These are phyloP conservation scores for Cordyceps sp. DNA, from an alignment of 2,329 filamentous ascomycete species.

Conservation along the genomic window DNA sequence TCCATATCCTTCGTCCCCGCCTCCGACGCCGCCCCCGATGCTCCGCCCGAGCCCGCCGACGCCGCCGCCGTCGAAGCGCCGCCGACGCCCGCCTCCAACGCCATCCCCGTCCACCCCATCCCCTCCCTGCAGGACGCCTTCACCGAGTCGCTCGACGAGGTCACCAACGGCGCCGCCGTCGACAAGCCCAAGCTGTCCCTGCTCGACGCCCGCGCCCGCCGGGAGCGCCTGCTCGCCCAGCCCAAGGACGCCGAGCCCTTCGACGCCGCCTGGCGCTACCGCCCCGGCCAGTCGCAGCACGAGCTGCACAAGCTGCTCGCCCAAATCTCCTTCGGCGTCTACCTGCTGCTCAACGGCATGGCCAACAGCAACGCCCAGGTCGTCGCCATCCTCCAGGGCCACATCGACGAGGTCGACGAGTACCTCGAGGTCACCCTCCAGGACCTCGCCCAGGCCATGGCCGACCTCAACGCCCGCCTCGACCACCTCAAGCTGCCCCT, in stretches of 20 bases:
- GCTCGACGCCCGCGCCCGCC: conserved; percentile 42
- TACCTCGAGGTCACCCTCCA: conserved; percentile 77
- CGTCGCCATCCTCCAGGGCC: conserved; percentile 72
- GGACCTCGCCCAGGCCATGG: conserved; percentile 62
- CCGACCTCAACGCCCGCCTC: conserved; percentile 67
- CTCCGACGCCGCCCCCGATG: too few species aligned
- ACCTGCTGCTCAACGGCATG: conserved; percentile 67
- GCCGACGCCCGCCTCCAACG: conserved; percentile 1
- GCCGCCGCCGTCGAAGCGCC: too few species aligned
- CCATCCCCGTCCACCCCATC: conserved; percentile 44
- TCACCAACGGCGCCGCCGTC: conserved; percentile 29
- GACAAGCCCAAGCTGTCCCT: conserved; percentile 35
- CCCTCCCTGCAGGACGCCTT: conserved; percentile 66
- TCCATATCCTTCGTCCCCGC: too few species aligned
- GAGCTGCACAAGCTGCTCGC: conserved; percentile 80
- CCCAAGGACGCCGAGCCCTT: conserved; percentile 54
- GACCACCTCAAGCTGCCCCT: conserved; percentile 70
- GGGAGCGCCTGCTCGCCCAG: conserved; percentile 51
- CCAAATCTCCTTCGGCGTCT: conserved; percentile 87
- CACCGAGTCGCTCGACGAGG: conserved; percentile 64
- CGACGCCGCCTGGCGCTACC: conserved; percentile 59
- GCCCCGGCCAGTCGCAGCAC: conserved; percentile 62
- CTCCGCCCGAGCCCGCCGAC: too few species aligned
- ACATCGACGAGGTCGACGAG: conserved; percentile 87
- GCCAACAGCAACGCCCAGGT: conserved; percentile 84